Conservation (phyloP, 805 yeast genomes). For the Schwanniomyces sp. region DNA sequence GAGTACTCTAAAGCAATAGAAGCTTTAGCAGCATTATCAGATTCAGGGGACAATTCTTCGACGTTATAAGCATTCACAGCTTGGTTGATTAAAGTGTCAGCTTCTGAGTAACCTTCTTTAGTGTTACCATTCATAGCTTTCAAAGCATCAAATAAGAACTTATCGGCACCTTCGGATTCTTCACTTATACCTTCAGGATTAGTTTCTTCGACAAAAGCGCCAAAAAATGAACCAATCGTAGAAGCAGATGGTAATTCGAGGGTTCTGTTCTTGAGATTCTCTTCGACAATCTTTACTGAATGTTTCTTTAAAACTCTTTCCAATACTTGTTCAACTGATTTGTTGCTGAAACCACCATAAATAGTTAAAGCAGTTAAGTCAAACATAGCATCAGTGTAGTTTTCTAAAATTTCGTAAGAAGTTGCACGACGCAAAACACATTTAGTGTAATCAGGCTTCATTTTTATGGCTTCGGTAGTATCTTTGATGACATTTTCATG, state of each 20-base stretch:
- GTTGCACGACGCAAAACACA: constrained; percentile 91
- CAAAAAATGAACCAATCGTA: constrained; percentile 81
- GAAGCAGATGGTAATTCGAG: constrained; percentile 77
- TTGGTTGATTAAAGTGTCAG: constrained; percentile 57
- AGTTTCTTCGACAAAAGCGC: constrained; percentile 70
- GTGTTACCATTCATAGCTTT: constrained; percentile 51
- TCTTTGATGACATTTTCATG: constrained; percentile 85
- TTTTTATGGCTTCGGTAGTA: constrained; percentile 78
- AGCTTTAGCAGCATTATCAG: constrained; percentile 43
- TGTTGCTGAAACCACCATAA: constrained; percentile 78
- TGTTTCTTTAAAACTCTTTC: constrained; percentile 85
- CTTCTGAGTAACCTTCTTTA: constrained; percentile 59
- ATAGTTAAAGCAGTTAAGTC: constrained; percentile 89
- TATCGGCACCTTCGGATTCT: constrained; percentile 60
- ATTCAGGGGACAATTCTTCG: constrained; percentile 28
- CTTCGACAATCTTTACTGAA: constrained; percentile 70
- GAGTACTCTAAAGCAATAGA: constrained; percentile 79
- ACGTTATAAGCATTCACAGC: constrained; percentile 52
- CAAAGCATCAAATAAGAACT: constrained; percentile 64
- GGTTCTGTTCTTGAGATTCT: constrained; percentile 50
- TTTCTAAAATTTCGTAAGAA: constrained; percentile 81
- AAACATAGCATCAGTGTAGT: constrained; percentile 81
- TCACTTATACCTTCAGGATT: constrained; percentile 49
- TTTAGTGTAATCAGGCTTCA: constrained; percentile 89
- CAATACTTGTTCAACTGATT: constrained; percentile 72